Evolutionary conservation across 1,284 basidiomycete genomes (phyloP).

Genomic region (Exobasidium cylindrosporum): DNA sequence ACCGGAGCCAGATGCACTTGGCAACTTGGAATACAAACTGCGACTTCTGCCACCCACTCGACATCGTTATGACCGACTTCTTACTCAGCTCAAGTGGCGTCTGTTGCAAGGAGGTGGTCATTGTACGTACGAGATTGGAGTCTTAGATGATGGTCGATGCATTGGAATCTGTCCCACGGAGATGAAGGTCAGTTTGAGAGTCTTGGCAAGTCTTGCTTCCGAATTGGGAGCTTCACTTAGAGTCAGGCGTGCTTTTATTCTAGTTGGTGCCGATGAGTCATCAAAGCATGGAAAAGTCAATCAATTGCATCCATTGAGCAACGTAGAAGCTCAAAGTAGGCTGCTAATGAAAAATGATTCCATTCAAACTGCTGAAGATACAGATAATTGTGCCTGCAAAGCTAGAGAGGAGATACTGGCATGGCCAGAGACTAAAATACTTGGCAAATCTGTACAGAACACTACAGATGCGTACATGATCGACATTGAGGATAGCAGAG

Average conservation of each 20-base stretch:
- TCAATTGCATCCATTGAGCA: neutral
- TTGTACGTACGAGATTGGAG: slow-evolving; percentile 52
- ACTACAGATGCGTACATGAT: neutral
- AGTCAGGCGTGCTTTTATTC: neutral
- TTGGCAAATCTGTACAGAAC: neutral
- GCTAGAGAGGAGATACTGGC: neutral
- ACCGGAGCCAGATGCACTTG: slow-evolving; percentile 49
- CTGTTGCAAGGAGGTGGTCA: slow-evolving; percentile 49
- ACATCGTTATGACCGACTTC: slow-evolving; percentile 49
- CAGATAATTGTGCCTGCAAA: slow-evolving; percentile 2
- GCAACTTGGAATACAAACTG: slow-evolving; percentile 55
- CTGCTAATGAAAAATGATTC: neutral
- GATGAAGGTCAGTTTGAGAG: slow-evolving; percentile 44
- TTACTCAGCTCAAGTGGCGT: slow-evolving; percentile 55
- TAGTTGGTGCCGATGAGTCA: neutral
- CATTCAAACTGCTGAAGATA: neutral
- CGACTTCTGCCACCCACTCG: slow-evolving; percentile 48
- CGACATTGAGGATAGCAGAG: neutral
- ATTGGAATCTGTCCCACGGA: slow-evolving; percentile 40
- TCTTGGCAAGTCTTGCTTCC: slow-evolving; percentile 41
- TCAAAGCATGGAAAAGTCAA: neutral
- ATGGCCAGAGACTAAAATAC: neutral
- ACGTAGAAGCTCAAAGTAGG: neutral
- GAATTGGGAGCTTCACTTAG: slow-evolving; percentile 31
- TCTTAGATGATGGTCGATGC: slow-evolving; percentile 51